These are phyloP conservation scores for Fusarium secorum DNA, from an alignment of 2,329 filamentous ascomycete species.

Conservation along the genomic window DNA sequence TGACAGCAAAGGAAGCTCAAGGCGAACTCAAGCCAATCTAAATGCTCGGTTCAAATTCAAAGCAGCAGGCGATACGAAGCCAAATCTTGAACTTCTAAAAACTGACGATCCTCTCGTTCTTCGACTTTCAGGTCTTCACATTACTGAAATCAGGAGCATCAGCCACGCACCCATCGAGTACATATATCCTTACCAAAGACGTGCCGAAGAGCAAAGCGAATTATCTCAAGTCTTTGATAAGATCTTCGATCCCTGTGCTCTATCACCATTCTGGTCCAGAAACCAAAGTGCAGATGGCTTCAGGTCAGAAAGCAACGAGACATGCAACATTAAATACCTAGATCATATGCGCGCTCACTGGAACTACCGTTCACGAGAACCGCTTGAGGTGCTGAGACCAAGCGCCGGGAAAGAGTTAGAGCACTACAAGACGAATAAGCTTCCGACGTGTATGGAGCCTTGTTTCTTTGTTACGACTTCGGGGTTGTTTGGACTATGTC, in stretches of 20 bases:
- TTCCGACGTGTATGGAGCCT: constrained; percentile 6
- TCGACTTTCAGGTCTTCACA: background rate
- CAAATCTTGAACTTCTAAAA: constrained; percentile 1
- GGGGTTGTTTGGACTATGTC: constrained; percentile 17
- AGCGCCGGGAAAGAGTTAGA: accelerated
- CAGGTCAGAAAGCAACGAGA: background rate
- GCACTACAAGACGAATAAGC: background rate
- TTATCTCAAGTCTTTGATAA: constrained; percentile 8
- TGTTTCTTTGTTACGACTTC: constrained; percentile 21
- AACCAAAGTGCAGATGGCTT: background rate
- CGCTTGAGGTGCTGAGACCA: background rate
- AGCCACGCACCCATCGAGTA: constrained; percentile 14
- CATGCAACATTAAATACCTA: constrained; percentile 3
- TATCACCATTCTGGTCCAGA: constrained; percentile 15
- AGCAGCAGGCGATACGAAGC: constrained; percentile 4
- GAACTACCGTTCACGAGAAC: background rate
- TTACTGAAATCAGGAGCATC: constrained; percentile 5
- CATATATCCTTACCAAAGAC: constrained; percentile 7
- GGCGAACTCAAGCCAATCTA: constrained; percentile 12
- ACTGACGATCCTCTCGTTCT: background rate
- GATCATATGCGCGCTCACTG: constrained; percentile 25
- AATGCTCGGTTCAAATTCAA: constrained; percentile 13
- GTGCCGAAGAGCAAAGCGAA: background rate
- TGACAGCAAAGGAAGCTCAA: constrained; percentile 10
- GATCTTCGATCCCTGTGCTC: constrained; percentile 22